Evolutionary conservation across 2,329 filamentous ascomycete species (phyloP), one percentile per base, ranked within the genome.

Genomic region (Gnomoniopsis smithogilvyi): DNA sequence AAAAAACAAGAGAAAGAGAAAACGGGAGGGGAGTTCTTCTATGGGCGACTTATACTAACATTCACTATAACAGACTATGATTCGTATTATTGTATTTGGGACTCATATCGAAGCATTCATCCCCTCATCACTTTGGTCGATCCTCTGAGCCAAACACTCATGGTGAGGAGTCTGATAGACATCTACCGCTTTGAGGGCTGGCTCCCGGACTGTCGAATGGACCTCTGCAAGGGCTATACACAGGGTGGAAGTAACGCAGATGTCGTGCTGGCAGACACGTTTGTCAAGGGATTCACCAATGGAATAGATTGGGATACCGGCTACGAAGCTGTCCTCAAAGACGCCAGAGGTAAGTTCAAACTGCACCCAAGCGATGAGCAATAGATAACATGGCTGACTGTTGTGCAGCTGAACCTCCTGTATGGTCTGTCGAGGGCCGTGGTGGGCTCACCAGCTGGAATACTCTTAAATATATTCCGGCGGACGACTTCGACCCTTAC

Each of bases 141-240:
- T 65, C 87, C 88, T 0, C 62, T 73, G 0, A 80, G 82, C 4
- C 83, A 89, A 60, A 80, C 84, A 0, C 72, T 80, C 54, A 88
- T 91, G 81, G 77, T 90, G 14, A 78, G 86, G n/a, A 88, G 83
- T 60, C 73, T 91, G 41, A 81, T 91, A 11, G 87, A 90, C 60
- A 90, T 83, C 1, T 92, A 91, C 64, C 78, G 79, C 33, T 80
- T 89, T 64, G 79, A 87, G 64, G 89, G 89, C 0, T 91, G 85
- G 75, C 73, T 92, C 6, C 89, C 89, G 0, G 89, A 92, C 68
- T 91, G 88, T 63, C 82, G 88, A 38, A 91, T 92, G 88, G 86
- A 81, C n/a, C 77, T 91, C 1, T 89, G 83, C 69, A 89, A 88
- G 68, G 89, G 60, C 86, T 82, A 3, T 90, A 90, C 65, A 75